Evolutionary conservation across 352 stramenopile genomes (phyloP), one percentile per base, ranked within the genome.

Genomic region (Blastocystis sp.): DNA sequence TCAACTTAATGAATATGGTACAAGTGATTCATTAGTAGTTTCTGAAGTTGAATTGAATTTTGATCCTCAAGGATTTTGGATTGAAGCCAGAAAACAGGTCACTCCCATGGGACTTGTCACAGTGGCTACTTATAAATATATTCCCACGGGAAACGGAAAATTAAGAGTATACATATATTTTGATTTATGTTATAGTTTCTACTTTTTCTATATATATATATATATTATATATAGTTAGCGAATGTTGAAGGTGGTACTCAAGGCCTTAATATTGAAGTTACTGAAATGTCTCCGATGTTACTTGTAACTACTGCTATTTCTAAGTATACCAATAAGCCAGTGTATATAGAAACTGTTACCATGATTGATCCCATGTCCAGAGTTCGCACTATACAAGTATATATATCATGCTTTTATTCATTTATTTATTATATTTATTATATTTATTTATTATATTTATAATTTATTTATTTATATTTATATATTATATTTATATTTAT

Each of bases 271-370:
- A 34, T 55, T 16, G 39, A 55, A 40, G 25, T 55, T 18, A 5
- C 11, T 5, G 58, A 66, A 37, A 31, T 40, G 46, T 46, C 43
- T 0, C 43, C 32, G 6, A 39, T 65, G 27, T n/a, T 66, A 33
- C 48, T 66, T 11, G 39, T 66, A 10, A 55, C 55, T 1, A 66
- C 58, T 13, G 58, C 45, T 2, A 37, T 56, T 16, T 16, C 41
- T 28, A 16, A 18, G n/a, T 27, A 19, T 13, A 66, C 32, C 13
- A 49, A 49, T 25, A 65, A 64, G 45, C 58, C 58, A 3, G 10
- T 66, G 35, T 25, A 65, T 16, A 49, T 66, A 40, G 58, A 66
- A 35, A 62, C 58, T 21, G 43, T 66, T 30, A 66, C 58, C 11
- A 56, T 66, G 11, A 28, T 66, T 25, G 58, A 66, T 36, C 44